A percentile compares a stretch with the other conserved stretches of the same genome.
Evolutionary conservation across 1,139 yeast genomes (phyloP).

Genomic region (Eremothecium cymbalariae): DNA sequence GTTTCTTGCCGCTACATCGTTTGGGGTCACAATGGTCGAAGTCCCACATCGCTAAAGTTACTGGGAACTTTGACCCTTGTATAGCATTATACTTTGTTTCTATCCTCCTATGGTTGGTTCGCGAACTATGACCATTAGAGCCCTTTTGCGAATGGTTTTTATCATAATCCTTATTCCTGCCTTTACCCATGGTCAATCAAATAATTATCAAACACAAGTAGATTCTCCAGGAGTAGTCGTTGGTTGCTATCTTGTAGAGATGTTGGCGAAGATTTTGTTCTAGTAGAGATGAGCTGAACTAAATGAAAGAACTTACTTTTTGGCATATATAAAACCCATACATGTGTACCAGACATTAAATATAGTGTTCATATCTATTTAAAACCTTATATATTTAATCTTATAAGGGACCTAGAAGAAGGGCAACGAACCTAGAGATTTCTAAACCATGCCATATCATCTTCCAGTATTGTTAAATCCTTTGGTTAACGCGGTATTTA

Average conservation of each 20-base stretch:
- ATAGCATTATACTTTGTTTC: slow-evolving; percentile 29
- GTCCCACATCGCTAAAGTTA: slow-evolving; percentile 85
- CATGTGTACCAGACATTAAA: too few relatives aligned
- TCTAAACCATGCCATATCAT: slow-evolving; percentile 29
- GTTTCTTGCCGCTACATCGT: slow-evolving; percentile 90
- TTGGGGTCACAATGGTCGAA: slow-evolving; percentile 98
- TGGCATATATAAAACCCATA: too few relatives aligned
- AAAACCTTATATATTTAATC: too few relatives aligned
- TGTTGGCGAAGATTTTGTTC: too few relatives aligned
- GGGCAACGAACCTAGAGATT: too few relatives aligned
- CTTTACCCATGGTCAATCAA: slow-evolving; percentile 46
- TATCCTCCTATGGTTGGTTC: slow-evolving; percentile 43
- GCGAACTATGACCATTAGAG: slow-evolving; percentile 52
- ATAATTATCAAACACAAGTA: too few relatives aligned
- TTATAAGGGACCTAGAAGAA: too few relatives aligned
- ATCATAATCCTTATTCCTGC: slow-evolving; percentile 51
- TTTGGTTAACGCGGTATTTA: slow-evolving; percentile 57
- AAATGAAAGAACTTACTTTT: too few relatives aligned
- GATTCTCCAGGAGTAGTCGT: too few relatives aligned
- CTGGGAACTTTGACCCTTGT: slow-evolving; percentile 50
- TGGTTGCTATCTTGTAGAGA: too few relatives aligned
- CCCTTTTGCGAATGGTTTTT: slow-evolving; percentile 34
- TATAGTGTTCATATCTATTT: too few relatives aligned
- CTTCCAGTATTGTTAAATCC: slow-evolving; percentile 50
- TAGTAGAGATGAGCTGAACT: too few relatives aligned